Conservation (phyloP, 2,329 filamentous ascomycete genomes). For the Pestalotiopsis sp. region DNA sequence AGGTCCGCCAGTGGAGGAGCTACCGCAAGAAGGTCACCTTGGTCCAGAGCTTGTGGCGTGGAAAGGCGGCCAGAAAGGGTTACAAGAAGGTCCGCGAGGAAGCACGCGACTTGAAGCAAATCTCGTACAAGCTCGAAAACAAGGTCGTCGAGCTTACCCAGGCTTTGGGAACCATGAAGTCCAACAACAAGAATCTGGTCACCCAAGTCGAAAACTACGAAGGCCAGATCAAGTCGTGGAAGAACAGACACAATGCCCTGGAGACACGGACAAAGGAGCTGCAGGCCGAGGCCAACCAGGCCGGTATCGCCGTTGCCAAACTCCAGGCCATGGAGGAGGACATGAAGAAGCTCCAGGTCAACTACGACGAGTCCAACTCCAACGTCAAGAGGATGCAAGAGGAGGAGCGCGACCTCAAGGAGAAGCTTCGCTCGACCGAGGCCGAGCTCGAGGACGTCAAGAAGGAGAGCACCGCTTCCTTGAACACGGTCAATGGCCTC, state of each 20-base stretch:
- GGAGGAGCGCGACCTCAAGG: constrained; percentile 84
- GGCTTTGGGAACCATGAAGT: constrained; percentile 86
- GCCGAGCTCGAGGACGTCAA: constrained; percentile 80
- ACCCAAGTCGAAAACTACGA: constrained; percentile 95
- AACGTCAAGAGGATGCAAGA: constrained; percentile 95
- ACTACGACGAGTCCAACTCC: constrained; percentile 84
- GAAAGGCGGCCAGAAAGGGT: constrained; percentile 74
- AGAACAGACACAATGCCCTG: constrained; percentile 85
- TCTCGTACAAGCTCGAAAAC: constrained; percentile 99
- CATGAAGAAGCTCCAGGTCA: constrained; percentile 87
- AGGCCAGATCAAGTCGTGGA: constrained; percentile 93
- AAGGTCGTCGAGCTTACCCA: constrained; percentile 99
- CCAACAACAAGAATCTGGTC: constrained; percentile 87
- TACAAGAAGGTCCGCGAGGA: constrained; percentile 95
- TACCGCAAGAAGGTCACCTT: constrained; percentile 89
- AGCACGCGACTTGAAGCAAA: constrained; percentile 97
- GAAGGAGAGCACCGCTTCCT: constrained; percentile 73
- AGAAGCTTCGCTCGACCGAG: constrained; percentile 78
- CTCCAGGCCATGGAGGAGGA: constrained; percentile 92
- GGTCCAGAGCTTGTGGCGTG: constrained; percentile 92
- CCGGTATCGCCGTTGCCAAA: constrained; percentile 90
- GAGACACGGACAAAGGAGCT: constrained; percentile 91
- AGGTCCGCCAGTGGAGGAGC: constrained; percentile 80
- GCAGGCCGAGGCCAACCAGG: constrained; percentile 95
- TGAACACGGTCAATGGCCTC: constrained; percentile 83